Percentiles rank a stretch among this genome's conserved stretches.
Evolutionary conservation across 352 stramenopile species (phyloP).

Genomic region (Globisporangium rhizosaccharum): DNA sequence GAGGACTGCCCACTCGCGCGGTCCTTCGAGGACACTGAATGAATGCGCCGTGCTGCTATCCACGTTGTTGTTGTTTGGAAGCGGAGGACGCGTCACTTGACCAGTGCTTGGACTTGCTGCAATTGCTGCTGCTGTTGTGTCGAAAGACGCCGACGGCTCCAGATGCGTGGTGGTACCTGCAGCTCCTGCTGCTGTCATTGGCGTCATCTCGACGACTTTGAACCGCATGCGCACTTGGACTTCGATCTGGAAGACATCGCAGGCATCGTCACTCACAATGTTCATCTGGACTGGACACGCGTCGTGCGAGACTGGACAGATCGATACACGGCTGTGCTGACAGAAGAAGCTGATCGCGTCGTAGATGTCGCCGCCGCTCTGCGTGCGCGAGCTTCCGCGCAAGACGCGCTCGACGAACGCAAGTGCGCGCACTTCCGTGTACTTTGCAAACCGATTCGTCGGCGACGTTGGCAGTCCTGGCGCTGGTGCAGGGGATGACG

Average conservation of each 20-base stretch:
- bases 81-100: too few species aligned
- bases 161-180: too few species aligned
- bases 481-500: neutral
- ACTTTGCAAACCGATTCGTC: constrained; percentile 29
- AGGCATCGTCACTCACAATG: constrained; percentile 18
- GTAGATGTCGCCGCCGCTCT: constrained; percentile 79
- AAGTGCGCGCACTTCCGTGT: constrained; percentile 46
- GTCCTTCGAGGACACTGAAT: constrained; percentile 10
- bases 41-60: neutral
- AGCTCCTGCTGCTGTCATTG: constrained; percentile 8
- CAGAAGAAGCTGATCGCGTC: constrained; percentile 75
- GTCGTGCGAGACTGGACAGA: constrained; percentile 66
- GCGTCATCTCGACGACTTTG: constrained; percentile 54
- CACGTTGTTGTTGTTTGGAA: neutral
- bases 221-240: constrained; percentile 71
- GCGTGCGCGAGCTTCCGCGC: constrained; percentile 58
- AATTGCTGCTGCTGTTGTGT: neutral
- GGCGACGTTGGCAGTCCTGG: constrained; percentile 17
- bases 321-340: constrained; percentile 45
- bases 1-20: constrained; percentile 46
- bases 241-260: constrained; percentile 40
- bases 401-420: constrained; percentile 70
- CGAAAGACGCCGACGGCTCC: too few species aligned
- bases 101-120: neutral
- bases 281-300: constrained; percentile 52